Evolutionary conservation across 805 yeast species (phyloP), one percentile per base, ranked within the genome.

Genomic region (Candida tibetensis): DNA sequence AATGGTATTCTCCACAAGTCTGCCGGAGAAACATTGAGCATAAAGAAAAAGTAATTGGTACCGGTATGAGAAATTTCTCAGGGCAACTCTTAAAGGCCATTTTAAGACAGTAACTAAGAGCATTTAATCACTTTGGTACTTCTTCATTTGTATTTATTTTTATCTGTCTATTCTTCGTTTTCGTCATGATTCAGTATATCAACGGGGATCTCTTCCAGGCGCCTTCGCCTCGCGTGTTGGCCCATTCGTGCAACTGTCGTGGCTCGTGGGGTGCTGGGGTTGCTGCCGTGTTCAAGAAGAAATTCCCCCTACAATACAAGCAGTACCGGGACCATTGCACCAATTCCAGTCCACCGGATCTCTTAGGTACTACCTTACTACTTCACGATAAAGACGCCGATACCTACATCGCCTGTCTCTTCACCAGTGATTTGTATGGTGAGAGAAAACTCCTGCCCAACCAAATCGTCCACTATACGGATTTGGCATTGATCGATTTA

Each of bases 201-300:
- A 63, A 66, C 29, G 88, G 87, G 0, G 85, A 83, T 48, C 53
- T 83, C 6, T 80, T 83, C 46, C 10, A 57, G 0, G 41, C 48
- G 4, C 68, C 73, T 2, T 28, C 38, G 2, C 35, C 40, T 1
- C 53, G 79, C 0, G 64, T 84, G 2, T 55, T 86, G 4, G 84
- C 84, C 1, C 95, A 87, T 55, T 79, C 95, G 0, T 87, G 95
- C 52, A 87, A 87, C 54, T 79, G 88, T 27, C 66, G 69, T 17
- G 95, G 95, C 0, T 52, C 69, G 1, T 87, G 95, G 95, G 93
- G 93, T 3, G 91, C 86, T 3, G 96, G 95, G 0, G 75, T 87
- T 2, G 95, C 95, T 0, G 67, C 66, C 3, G 74, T 62, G 17
- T 77, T 87, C 51, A 74, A 70, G 17, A 37, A 48, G 13, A 57